Evolutionary conservation across 2,329 filamentous ascomycete species (phyloP).

Genomic region (Aspergillus sp.): DNA sequence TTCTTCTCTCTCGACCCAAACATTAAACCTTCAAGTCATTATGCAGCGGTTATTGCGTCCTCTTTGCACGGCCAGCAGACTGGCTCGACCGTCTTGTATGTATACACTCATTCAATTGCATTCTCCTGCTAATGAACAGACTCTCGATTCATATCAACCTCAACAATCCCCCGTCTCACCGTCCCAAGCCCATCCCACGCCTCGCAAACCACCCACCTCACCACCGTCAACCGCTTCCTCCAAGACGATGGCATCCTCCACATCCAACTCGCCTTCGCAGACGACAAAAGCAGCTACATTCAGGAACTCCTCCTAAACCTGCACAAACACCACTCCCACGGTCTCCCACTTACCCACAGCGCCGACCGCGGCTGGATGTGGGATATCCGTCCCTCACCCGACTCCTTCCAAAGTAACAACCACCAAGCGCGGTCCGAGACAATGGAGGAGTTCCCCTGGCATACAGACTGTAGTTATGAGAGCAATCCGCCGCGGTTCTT

Average conservation of each 20-base stretch:
- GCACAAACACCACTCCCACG: neutral
- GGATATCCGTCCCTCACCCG: neutral
- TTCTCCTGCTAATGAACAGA: no score
- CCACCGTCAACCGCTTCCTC: neutral
- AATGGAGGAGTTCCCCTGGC: conserved; percentile 39
- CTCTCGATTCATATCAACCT: no score
- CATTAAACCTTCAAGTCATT: no score
- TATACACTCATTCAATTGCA: no score
- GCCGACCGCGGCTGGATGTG: neutral
- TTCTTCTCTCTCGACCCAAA: no score
- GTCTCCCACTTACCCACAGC: neutral
- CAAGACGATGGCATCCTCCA: neutral
- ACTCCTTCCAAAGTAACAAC: conserved; percentile 23
- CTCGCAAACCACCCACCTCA: neutral
- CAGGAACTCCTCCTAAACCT: neutral
- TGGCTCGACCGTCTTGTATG: no score
- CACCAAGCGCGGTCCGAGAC: conserved; percentile 39
- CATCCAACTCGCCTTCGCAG: neutral
- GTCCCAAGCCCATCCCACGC: neutral
- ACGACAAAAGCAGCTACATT: neutral
- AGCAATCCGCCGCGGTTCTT: conserved; percentile 31
- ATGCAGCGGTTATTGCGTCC: no score
- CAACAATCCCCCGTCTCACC: neutral
- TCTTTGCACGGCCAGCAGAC: no score
- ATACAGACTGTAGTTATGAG: conserved; percentile 42